Evolutionary conservation across 2,329 filamentous ascomycete species (phyloP), one percentile per base, ranked within the genome.

Genomic region (Verticillium tricorpus): DNA sequence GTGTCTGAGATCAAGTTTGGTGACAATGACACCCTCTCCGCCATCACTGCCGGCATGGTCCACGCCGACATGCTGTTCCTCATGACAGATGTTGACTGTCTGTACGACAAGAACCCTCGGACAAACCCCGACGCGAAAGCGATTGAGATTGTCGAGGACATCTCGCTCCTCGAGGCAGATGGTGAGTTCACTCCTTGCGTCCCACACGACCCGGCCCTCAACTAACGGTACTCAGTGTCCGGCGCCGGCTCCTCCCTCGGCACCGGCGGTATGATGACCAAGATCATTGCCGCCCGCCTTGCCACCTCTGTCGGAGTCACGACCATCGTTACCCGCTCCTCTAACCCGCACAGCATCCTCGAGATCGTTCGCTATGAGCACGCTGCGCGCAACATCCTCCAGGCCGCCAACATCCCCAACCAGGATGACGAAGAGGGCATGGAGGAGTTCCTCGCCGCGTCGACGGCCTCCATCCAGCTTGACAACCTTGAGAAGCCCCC

Each of bases 1-100:
- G 95, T 99, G 67, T 91, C 94, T 55, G 95, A 99, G 83, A 99
- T 99, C 79, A 98, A 98, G 81, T 99, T 99, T 72, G 95, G 95
- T 67, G 95, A 99, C 81, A 99, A 99, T 70, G 95, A 99, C 76
- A 99, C 95, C 1, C 82, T 99, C 56, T 97, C 93, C 14, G 95
- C 95, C 62, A 97, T 99, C 69, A 97, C 95, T 0, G 92, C 95
- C 1, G 95, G 91, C 67, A 98, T 98, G 93, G 91, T 98, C 22
- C 92, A 97, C 70, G 95, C 95, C 58, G 93, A 99, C 71, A 92
- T 97, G 70, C 83, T 99, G 11, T 99, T 99, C 77, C 84, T 99
- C 66, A 98, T 99, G 95, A 99, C 95, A 1, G 95, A 99, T 72
- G 95, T 99, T 57, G 95, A 99, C 73, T 97, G 94, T 72, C 82